Conservation (phyloP, 2,329 filamentous ascomycete species). For the Fusarium udum region DNA sequence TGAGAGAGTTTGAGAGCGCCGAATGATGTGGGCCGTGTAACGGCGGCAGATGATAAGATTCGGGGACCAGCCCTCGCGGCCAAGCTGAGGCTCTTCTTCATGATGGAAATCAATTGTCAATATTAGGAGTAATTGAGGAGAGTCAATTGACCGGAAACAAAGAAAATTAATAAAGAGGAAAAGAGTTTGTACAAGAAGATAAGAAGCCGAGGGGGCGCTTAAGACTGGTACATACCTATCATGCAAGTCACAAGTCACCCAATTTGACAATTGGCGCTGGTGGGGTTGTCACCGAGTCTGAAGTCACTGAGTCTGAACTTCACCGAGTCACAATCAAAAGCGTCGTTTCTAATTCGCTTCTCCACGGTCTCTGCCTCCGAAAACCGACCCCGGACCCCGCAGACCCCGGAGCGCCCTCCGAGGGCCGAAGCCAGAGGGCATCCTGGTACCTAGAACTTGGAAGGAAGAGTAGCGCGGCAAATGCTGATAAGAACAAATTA, state of each 20-base stretch:
- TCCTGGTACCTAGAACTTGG: background rate
- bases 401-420: conserved; percentile 34
- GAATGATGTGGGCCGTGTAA: conserved; percentile 35
- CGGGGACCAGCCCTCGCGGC: conserved; percentile 46
- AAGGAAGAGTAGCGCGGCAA: conserved; percentile 14
- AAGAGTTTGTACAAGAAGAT: conserved; percentile 10
- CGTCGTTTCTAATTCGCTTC: background rate
- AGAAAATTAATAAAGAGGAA: conserved; percentile 4
- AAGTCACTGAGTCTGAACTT: conserved; percentile 8
- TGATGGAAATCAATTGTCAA: conserved; percentile 39
- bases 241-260: conserved; percentile 26
- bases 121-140: conserved; percentile 7
- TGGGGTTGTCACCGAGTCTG: conserved; percentile 30
- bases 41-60: conserved; percentile 33
- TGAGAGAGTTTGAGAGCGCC: conserved; percentile 27
- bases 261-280: conserved; percentile 18
- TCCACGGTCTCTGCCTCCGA: conserved; percentile 33
- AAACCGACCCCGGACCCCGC: conserved; percentile 33
- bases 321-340: conserved; percentile 6
- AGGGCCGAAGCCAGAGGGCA: conserved; percentile 7
- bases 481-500: background rate
- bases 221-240: conserved; percentile 16
- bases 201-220: conserved; percentile 20
- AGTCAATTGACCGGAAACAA: conserved; percentile 30
- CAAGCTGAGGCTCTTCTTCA: conserved; percentile 49